Conservation (phyloP, 306 rosid species). For the Argentina anserina region DNA sequence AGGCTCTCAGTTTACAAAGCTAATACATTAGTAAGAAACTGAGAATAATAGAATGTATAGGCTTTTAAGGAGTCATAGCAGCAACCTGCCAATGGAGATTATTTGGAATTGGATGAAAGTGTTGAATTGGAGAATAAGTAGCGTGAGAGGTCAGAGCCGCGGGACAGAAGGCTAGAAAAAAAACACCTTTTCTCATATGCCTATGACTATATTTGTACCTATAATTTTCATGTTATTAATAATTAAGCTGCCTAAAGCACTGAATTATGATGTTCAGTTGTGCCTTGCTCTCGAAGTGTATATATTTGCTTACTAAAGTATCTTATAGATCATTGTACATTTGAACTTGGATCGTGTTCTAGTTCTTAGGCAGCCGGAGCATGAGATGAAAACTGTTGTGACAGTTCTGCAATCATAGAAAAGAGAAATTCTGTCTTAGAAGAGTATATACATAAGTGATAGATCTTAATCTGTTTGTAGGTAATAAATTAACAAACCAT, state of each 20-base stretch:
- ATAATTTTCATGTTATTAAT: neutral
- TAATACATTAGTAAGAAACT: neutral
- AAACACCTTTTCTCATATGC: neutral
- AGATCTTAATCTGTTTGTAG: conserved; percentile 3
- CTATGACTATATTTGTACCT: neutral
- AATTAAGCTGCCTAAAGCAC: neutral
- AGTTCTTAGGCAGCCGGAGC: conserved; percentile 62
- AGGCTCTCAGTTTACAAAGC: neutral
- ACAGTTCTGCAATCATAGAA: conserved; percentile 55
- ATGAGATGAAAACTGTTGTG: conserved; percentile 80
- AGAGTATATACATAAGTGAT: conserved; percentile 50
- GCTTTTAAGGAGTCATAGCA: neutral
- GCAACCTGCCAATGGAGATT: neutral
- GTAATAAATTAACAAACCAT: neutral
- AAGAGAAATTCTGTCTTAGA: conserved; percentile 39
- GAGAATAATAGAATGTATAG: neutral
- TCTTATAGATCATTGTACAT: neutral
- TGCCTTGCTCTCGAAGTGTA: too few relatives aligned
- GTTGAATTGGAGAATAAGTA: neutral
- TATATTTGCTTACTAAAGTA: neutral
- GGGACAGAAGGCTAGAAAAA: neutral
- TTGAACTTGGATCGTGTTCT: neutral
- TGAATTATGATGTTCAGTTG: neutral
- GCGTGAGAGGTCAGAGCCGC: neutral
- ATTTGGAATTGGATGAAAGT: neutral